phyloP scores from a whole-genome alignment of 495 filamentous ascomycete genomes.

The Trichocladium uniseriatum region DNA sequence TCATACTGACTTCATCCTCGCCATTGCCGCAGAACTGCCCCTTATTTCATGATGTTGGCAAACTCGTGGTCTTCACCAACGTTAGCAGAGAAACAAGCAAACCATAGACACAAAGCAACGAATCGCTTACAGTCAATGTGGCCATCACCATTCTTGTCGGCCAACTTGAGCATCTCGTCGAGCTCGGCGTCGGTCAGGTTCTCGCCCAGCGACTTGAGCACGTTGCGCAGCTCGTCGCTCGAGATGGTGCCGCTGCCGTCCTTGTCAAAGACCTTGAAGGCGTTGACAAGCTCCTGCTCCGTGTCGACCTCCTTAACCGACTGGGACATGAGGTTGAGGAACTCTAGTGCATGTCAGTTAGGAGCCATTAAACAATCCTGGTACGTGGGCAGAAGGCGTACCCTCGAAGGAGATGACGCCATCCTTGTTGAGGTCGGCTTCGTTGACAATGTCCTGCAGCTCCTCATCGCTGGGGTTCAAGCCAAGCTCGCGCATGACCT shows the following conservation, averaged over 20 bases:
- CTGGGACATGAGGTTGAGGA: constrained; percentile 39
- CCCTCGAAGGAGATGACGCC: constrained; percentile 41
- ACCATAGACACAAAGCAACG: background rate
- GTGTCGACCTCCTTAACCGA: constrained; percentile 32
- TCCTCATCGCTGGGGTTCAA: constrained; percentile 36
- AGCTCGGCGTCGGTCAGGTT: constrained; percentile 38
- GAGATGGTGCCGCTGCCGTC: constrained; percentile 41
- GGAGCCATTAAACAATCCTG: background rate
- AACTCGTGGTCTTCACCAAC: constrained; percentile 72
- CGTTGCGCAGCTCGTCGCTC: constrained; percentile 34
- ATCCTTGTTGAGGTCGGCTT: constrained; percentile 37
- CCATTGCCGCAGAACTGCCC: too few species aligned
- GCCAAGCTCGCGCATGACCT: constrained; percentile 39
- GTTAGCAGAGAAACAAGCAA: constrained; percentile 16
- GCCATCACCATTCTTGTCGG: constrained; percentile 40
- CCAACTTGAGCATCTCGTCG: constrained; percentile 41
- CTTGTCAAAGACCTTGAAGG: constrained; percentile 43
- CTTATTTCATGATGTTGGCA: constrained; percentile 72
- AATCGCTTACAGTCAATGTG: constrained; percentile 37
- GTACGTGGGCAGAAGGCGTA: too few species aligned
- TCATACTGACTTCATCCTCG: too few species aligned
- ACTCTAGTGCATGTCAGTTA: constrained; percentile 23
- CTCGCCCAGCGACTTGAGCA: constrained; percentile 40
- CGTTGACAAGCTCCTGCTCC: constrained; percentile 38
- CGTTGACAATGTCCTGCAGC: constrained; percentile 39